Evolutionary conservation across 768 basidiomycete species (phyloP), one percentile per base, ranked within the genome.

Genomic region (Coprinellus aureogranulatus): DNA sequence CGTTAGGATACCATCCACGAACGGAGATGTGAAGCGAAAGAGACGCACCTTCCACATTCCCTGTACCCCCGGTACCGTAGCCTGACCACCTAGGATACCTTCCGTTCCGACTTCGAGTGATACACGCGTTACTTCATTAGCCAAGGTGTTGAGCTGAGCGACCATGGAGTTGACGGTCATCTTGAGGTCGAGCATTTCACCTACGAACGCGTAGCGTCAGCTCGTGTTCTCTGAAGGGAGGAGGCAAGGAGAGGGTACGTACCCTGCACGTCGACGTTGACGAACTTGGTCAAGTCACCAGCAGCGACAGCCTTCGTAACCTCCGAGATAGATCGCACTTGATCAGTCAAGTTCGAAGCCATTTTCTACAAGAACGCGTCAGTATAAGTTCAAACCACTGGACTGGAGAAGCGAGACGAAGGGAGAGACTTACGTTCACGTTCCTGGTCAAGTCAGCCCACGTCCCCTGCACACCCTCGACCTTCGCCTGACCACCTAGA

Each of bases 31-130:
- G 37, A 12, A 37, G n/a, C 25, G n/a, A 20, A 23, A 34, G 34
- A 34, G 53, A 61, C 64, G 34, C 26, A 88, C 89, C 80, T 94
- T 93, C 94, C 94, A 94, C 79, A 92, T 93, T 53, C 94, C 94
- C 68, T 94, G 88, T 0, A 95, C 94, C 48, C 90, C 92, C n/a
- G 90, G 88, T 0, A 96, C 94, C 57, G 79, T 83, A 2, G 94
- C 94, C 69, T 97, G 94, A 18, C 94, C 94, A 59, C 94, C 95
- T 70, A 98, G 79, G 48, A 92, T 96, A 70, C 94, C 93, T 69
- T 94, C 90, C 37, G 88, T 93, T 44, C 93, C 93, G 61, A 95
- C 93, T 70, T 97, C 95, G 61, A 97, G 77, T 40, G 88, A 89
- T 18, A 98, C 96, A 58, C 93, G 81, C 14, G 91, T 93, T n/a